Evolutionary conservation across 768 basidiomycete genomes (phyloP), one percentile per base, ranked within the genome.

Genomic region (Cubamyces sp.): DNA sequence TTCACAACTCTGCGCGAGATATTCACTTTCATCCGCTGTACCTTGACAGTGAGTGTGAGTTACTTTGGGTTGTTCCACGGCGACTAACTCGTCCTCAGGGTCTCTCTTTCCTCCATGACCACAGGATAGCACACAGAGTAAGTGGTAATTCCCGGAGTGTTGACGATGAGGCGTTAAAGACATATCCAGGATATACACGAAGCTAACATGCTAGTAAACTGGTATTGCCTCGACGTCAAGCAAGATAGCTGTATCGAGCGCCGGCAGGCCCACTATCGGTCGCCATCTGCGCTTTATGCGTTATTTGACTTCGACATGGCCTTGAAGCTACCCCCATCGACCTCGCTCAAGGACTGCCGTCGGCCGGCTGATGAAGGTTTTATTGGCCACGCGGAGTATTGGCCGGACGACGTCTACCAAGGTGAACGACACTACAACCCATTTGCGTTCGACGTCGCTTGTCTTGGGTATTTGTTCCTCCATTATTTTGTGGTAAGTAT

Each of bases 401-500:
- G 52, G 1, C 57, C 57, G 2, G 1, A n/a, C 3, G 49, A 59
- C 11, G 16, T 26, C 18, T 16, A 15, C 5, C 57, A 51, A 14
- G 57, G 57, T 4, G 49, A 59, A 34, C 42, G n/a, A 5, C 12
- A 59, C 8, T 59, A 51, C 30, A 53, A 59, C n/a, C 57, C 57
- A 4, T 59, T 59, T 16, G 39, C 57, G 0, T 59, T 51, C 26
- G 57, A 59, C 4, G 57, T 59, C n/a, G 57, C 26, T 0, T 51
- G 49, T 9, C 48, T 59, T 2, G 57, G 57, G 1, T 43, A 51
- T 25, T 5, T 59, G 5, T 59, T 51, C 19, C 1, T 30, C 0
- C 21, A 28, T 14, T 25, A 21, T 2, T 51, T 59, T 16, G 26
- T n/a, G 0, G 57, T 59, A 21, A 19, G 49, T 39, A 21, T 40